Conservation (phyloP, 1,139 yeast genomes). For the Yamadazyma membranifaciens region DNA sequence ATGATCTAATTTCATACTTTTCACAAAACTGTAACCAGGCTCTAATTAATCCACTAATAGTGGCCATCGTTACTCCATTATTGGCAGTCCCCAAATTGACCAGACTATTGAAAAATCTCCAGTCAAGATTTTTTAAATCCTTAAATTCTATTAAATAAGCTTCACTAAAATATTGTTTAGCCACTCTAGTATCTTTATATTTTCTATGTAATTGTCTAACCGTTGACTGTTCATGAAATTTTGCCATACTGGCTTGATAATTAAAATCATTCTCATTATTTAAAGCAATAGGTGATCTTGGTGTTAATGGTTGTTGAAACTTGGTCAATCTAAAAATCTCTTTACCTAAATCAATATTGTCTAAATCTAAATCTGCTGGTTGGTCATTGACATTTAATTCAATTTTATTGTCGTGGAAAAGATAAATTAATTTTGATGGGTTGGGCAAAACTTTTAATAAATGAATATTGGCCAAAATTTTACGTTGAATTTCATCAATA, state of each 20-base stretch:
- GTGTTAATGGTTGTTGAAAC: conserved; percentile 7
- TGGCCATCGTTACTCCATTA: conserved; percentile 24
- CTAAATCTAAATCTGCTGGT: conserved; percentile 3
- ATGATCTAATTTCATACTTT: conserved; percentile 28
- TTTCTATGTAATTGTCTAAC: conserved; percentile 10
- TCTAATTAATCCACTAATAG: conserved; percentile 27
- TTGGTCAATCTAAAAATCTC: conserved; percentile 7
- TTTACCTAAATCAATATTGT: conserved; percentile 3
- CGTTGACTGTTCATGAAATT: conserved; percentile 5
- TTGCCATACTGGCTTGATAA: conserved; percentile 4
- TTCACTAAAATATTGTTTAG: conserved; percentile 51
- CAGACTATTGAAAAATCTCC: conserved; percentile 44
- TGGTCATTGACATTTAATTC: conserved; percentile 11
- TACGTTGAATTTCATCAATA: conserved; percentile 11
- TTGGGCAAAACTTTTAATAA: conserved; percentile 14
- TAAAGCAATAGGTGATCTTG: conserved; percentile 7
- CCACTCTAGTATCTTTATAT: conserved; percentile 14
- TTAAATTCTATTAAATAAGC: conserved; percentile 34
- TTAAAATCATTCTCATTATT: conserved; percentile 13
- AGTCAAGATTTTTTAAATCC: conserved; percentile 33
- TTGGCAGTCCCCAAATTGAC: conserved; percentile 17
- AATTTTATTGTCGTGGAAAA: conserved; percentile 14
- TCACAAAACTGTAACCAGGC: conserved; percentile 34
- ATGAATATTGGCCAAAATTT: conserved; percentile 13
- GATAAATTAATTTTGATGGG: conserved; percentile 13